Evolutionary conservation across 768 basidiomycete species (phyloP), one percentile per base, ranked within the genome.

Genomic region (Amanita thiersii): DNA sequence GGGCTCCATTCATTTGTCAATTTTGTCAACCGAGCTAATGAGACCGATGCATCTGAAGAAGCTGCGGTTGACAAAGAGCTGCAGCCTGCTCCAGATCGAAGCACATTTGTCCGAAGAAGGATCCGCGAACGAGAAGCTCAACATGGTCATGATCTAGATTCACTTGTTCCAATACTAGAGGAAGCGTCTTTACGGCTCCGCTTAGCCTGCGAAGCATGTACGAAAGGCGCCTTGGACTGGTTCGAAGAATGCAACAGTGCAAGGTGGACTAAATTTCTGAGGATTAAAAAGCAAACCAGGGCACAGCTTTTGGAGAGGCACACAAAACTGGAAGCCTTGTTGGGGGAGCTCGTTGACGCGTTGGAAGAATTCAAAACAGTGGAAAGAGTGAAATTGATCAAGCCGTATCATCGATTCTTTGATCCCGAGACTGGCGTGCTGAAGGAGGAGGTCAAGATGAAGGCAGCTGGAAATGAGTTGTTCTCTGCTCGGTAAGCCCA

Each of bases 131-230:
- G 59, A 15, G 68, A 72, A 48, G 40, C 53, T 1, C 50, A 56
- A 20, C 64, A 69, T 37, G 69, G 69, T 0, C 68, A 72, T 44
- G 60, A 62, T 39, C 56, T 72, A 11, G 63, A 67, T 39, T 50
- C 59, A 0, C 57, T 69, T 12, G 53, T 70, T 7, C 70, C 69
- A 11, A 64, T 71, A 28, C 55, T 72, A n/a, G 55, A 53, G 0
- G 33, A 51, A 3, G 58, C 63, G 5, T 69, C 70, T 6, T 50
- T 47, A 1, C 54, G 56, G 0, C 53, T 72, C 3, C 60, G 69
- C 5, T 35, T 35, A 1, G 55, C 64, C 1, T 64, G 63, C 18
- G 57, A 59, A 14, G 49, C 47, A 1, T 59, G 52, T 0, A 18
- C 64, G 2, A 34, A 32, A 0, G 52, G 41, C 1, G 26, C 59